A percentile compares a stretch with the other conserved stretches of the same genome.
phyloP scores from a whole-genome alignment of 129 eudicot genomes.

The Flaveria brownii region DNA sequence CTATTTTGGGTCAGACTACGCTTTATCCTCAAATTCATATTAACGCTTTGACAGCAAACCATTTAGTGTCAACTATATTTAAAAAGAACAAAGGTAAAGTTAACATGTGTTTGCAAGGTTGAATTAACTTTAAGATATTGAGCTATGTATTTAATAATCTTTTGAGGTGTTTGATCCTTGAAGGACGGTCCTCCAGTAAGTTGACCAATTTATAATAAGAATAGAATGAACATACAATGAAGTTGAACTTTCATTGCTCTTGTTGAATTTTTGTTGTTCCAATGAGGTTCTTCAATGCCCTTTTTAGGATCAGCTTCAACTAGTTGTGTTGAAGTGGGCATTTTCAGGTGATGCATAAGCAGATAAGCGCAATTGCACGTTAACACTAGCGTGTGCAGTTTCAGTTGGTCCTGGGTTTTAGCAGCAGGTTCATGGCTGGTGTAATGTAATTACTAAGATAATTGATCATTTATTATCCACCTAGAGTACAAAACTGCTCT shows the following conservation, averaged over 20 bases:
- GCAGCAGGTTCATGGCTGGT: constrained; percentile 1
- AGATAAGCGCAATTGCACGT: constrained; percentile 1
- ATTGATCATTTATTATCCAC: neutral
- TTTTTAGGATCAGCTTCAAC: neutral
- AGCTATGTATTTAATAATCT: constrained; percentile 8
- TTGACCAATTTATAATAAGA: neutral
- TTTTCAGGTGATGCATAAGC: constrained; percentile 8
- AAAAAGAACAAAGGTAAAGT: neutral
- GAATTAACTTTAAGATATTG: neutral
- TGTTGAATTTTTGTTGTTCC: neutral
- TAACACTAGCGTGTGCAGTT: neutral
- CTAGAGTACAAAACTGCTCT: constrained; percentile 8
- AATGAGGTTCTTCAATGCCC: neutral
- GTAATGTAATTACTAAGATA: neutral
- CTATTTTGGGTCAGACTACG: neutral
- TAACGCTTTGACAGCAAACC: neutral
- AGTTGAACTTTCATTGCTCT: constrained; percentile 8
- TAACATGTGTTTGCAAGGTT: constrained; percentile 1
- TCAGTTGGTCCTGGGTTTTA: neutral
- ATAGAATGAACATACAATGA: neutral
- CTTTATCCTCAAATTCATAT: constrained; percentile 4
- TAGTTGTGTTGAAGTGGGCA: constrained; percentile 10
- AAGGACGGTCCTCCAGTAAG: constrained; percentile 1
- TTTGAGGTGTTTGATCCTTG: neutral
- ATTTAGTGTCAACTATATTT: neutral